phyloP scores from a whole-genome alignment of 163 green algal species.

The Scenedesmus sp. region DNA sequence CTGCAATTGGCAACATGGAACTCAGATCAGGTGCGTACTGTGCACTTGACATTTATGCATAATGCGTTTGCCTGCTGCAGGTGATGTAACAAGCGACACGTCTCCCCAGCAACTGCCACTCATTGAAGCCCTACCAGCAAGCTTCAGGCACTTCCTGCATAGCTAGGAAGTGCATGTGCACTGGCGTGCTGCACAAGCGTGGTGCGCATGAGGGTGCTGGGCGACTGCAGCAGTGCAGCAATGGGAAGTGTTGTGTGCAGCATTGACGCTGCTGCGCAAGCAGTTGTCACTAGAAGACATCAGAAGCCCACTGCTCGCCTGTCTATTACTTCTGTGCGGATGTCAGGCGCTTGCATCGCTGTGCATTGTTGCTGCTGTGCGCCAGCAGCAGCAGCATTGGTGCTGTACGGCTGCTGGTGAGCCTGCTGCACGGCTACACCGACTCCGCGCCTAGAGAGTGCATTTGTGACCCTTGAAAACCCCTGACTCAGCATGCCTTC shows the following conservation, averaged over 20 bases:
- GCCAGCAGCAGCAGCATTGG: background rate
- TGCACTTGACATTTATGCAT: background rate
- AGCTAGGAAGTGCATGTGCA: no score
- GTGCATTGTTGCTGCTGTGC: background rate
- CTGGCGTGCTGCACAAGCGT: background rate
- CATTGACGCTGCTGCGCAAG: background rate
- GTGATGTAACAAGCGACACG: no score
- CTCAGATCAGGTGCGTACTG: background rate
- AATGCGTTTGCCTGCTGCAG: no score
- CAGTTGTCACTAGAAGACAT: background rate
- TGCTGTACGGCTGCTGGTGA: background rate
- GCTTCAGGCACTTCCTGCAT: no score
- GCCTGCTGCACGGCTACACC: background rate
- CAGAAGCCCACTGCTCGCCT: background rate
- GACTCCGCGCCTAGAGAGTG: background rate
- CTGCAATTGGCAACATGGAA: background rate
- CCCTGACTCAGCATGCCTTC: background rate
- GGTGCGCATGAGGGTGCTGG: no score
- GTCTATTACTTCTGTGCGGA: conserved; percentile 13
- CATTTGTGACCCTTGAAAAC: background rate
- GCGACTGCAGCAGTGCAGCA: background rate
- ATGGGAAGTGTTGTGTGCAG: background rate
- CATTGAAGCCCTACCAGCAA: no score
- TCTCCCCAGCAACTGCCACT: no score
- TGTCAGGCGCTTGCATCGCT: background rate